Conservation (phyloP, 768 basidiomycete genomes). For the Goffeauzyma gilvescens region DNA sequence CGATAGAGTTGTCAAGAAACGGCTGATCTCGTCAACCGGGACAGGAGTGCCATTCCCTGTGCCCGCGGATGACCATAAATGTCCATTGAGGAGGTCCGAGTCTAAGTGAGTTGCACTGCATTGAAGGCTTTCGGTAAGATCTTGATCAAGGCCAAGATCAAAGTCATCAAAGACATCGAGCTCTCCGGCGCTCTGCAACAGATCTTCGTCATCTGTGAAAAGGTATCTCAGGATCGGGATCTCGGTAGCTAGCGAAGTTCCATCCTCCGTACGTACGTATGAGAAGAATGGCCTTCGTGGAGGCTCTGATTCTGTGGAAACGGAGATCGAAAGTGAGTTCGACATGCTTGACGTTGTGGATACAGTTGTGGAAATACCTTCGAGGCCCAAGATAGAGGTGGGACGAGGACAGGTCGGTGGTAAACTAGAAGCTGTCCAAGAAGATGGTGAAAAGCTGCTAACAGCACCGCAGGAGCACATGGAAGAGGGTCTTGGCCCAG, state of each 20-base stretch:
- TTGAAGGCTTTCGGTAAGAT: constrained; percentile 26
- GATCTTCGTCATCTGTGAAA: constrained; percentile 48
- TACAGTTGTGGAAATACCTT: background rate
- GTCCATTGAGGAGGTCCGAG: no score
- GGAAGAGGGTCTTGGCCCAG: no score
- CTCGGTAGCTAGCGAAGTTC: constrained; percentile 57
- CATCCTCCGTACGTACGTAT: constrained; percentile 57
- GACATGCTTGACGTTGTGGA: background rate
- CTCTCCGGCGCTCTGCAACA: constrained; percentile 41
- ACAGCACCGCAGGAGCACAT: no score
- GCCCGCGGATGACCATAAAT: background rate
- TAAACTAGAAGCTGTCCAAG: no score
- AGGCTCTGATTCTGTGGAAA: background rate
- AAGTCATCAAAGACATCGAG: constrained; percentile 39
- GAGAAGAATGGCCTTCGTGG: constrained; percentile 49
- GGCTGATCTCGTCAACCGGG: no score
- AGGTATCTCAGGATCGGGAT: constrained; percentile 47
- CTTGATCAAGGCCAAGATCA: constrained; percentile 32
- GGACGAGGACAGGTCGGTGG: no score
- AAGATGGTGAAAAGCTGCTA: no score
- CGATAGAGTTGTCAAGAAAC: no score
- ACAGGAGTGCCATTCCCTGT: background rate
- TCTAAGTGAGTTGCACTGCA: background rate
- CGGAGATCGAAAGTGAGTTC: no score
- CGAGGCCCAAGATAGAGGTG: background rate